Evolutionary conservation across 2,329 filamentous ascomycete genomes (phyloP).

Genomic region (Chaetothyriales sp.): DNA sequence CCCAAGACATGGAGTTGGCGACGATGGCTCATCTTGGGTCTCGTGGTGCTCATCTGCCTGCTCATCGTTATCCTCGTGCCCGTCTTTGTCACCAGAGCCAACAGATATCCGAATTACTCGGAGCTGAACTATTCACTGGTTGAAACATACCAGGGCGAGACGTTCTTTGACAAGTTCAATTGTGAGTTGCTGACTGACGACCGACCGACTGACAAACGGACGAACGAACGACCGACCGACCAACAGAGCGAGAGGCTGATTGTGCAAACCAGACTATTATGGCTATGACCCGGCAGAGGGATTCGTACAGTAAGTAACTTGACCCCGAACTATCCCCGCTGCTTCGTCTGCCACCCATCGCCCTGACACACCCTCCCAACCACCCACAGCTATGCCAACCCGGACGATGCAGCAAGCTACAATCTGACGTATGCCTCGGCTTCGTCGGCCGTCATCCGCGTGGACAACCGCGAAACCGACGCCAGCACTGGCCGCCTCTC

Average conservation of each 20-base stretch:
- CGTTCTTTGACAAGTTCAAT: conserved; percentile 33
- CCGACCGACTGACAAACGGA: background rate
- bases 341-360: conserved; percentile 3
- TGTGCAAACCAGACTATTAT: conserved; percentile 21
- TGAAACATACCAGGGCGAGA: conserved; percentile 27
- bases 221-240: background rate
- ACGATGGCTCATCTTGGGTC: background rate
- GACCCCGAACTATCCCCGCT: background rate
- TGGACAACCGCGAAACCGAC: conserved; percentile 45
- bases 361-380: background rate
- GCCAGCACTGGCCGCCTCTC: conserved; percentile 49
- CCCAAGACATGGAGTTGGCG: background rate
- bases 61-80: conserved; percentile 35
- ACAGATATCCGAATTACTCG: conserved; percentile 31
- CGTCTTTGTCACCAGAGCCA: conserved; percentile 23
- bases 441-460: conserved; percentile 42
- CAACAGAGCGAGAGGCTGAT: background rate
- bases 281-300: conserved; percentile 30
- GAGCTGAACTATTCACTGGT: conserved; percentile 26
- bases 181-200: conserved; percentile 10
- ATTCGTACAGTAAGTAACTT: conserved; percentile 32
- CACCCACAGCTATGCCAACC: conserved; percentile 30
- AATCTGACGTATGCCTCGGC: conserved; percentile 49
- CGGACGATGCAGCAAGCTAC: conserved; percentile 19
- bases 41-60: background rate